These are phyloP conservation scores for Podila verticillata DNA, from an alignment of 192 early-diverging fungal genomes.

Conservation along the genomic window DNA sequence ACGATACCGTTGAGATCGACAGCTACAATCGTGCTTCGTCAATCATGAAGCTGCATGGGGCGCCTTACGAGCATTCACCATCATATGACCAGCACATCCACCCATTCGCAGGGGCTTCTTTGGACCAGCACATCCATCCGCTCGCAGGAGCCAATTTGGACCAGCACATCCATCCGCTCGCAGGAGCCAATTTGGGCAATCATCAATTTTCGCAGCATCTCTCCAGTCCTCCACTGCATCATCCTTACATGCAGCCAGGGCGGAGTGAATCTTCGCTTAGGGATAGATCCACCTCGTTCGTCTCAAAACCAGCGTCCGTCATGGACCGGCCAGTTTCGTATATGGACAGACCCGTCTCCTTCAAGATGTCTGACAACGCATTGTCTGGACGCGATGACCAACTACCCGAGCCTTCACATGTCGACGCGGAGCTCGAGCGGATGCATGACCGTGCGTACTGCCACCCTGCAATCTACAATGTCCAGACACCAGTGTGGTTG, in stretches of 20 bases:
- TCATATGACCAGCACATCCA: background rate
- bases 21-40: background rate
- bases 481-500: slow-evolving; percentile 59
- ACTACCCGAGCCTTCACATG: background rate
- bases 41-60: background rate
- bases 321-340: slow-evolving; percentile 6
- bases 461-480: slow-evolving; percentile 50
- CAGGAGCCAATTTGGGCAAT: background rate
- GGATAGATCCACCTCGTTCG: background rate
- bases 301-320: background rate
- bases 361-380: slow-evolving; percentile 1
- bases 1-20: background rate
- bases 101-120: background rate
- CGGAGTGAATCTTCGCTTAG: background rate
- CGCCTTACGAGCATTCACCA: background rate
- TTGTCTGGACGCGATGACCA: background rate
- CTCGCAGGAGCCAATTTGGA: background rate
- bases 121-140: background rate
- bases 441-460: slow-evolving; percentile 52
- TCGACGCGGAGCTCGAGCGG: slow-evolving; percentile 11
- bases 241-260: background rate
- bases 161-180: background rate
- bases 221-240: background rate
- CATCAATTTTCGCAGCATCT: background rate
- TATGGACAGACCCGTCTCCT: slow-evolving; percentile 2